These are phyloP conservation scores for Kazachstania viticola DNA, from an alignment of 805 yeast genomes.

Conservation along the genomic window DNA sequence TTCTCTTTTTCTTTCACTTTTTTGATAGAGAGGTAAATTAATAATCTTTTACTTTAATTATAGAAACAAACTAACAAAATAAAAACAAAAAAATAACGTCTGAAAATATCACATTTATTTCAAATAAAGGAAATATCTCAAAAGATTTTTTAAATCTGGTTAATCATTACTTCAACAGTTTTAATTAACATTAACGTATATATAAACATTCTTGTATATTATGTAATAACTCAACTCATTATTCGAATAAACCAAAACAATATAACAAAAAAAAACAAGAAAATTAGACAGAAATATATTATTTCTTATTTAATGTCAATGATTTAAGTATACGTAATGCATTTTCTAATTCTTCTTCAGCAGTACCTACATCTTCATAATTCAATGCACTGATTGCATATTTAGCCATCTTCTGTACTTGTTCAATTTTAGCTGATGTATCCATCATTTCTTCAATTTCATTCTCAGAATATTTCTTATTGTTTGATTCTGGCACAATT, in stretches of 20 bases:
- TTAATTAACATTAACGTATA: no score
- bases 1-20: not conserved
- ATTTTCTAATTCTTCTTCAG: constrained; percentile 44
- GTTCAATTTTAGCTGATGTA: constrained; percentile 42
- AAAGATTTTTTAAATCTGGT: no score
- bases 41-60: no score
- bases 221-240: not conserved
- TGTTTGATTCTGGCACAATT: not conserved
- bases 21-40: no score
- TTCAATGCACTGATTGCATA: constrained; percentile 72
- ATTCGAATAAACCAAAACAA: no score
- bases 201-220: no score
- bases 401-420: constrained; percentile 58
- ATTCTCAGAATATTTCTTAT: constrained; percentile 18
- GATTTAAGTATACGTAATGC: constrained; percentile 41
- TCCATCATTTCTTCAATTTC: constrained; percentile 41
- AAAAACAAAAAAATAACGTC: no score
- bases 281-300: not conserved
- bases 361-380: constrained; percentile 63
- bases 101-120: no score
- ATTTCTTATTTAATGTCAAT: no score
- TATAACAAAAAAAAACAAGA: not conserved
- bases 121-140: no score
- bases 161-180: not conserved
- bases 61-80: no score